phyloP scores from a whole-genome alignment of 225 moss, liverwort and hornwort genomes.

The Lunularia cruciata region DNA sequence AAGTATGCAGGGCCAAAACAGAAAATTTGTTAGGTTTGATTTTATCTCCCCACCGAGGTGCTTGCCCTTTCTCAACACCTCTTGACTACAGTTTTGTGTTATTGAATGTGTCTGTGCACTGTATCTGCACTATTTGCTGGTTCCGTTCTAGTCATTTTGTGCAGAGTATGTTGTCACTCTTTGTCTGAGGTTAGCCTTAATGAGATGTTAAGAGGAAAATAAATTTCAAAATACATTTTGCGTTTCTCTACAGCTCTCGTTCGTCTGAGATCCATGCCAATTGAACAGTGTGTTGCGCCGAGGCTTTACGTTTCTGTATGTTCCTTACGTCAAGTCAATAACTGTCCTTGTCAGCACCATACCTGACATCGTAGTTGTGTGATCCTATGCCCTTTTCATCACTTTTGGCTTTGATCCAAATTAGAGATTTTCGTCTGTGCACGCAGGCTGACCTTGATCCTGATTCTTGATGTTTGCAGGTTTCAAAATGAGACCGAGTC shows the following conservation, averaged over 20 bases:
- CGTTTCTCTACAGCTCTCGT: no score
- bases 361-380: neutral
- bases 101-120: neutral
- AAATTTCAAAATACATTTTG: no score
- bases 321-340: no score
- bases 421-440: neutral
- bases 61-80: slow-evolving; percentile 36
- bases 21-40: slow-evolving; percentile 59
- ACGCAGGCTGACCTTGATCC: neutral
- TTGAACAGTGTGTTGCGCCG: no score
- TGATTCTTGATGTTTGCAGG: slow-evolving; percentile 20
- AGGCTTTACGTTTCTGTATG: no score
- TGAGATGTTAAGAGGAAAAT: no score
- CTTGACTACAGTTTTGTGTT: slow-evolving; percentile 5
- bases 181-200: no score
- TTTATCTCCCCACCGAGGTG: slow-evolving; percentile 54
- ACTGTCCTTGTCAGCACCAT: neutral
- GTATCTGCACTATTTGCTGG: neutral
- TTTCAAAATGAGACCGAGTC: slow-evolving; percentile 42
- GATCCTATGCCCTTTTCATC: neutral
- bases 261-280: no score
- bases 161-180: no score
- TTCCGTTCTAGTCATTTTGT: no score
- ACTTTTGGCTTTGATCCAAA: neutral
- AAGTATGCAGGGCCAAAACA: slow-evolving; percentile 45